Percentiles rank a stretch among this genome's conserved stretches.
Evolutionary conservation across 1,139 yeast genomes (phyloP).

Genomic region (Zhuliangozyma parablackwelliae): DNA sequence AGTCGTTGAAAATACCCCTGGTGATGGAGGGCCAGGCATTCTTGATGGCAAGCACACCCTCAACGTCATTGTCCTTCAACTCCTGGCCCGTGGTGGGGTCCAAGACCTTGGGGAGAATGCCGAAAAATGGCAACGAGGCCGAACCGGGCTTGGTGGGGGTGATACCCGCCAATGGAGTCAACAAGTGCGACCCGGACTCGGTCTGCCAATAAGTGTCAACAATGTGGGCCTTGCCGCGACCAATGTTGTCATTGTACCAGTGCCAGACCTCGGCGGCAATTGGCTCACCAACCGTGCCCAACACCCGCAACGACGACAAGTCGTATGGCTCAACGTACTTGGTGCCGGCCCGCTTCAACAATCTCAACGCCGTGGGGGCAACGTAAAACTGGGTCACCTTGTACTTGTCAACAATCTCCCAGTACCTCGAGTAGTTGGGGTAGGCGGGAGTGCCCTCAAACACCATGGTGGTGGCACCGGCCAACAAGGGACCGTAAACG

Average conservation of each 20-base stretch:
- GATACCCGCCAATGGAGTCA: conserved; percentile 67
- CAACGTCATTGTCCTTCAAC: conserved; percentile 56
- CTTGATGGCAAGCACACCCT: conserved; percentile 71
- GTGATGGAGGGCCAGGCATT: conserved; percentile 79
- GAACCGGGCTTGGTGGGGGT: conserved; percentile 79
- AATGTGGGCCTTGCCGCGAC: conserved; percentile 68
- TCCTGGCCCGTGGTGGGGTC: conserved; percentile 73
- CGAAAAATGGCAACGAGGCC: conserved; percentile 75
- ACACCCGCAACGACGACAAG: conserved; percentile 60
- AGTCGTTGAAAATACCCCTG: conserved; percentile 70
- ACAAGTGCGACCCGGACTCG: conserved; percentile 72
- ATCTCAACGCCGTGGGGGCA: conserved; percentile 85
- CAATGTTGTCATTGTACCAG: conserved; percentile 80
- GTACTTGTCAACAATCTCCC: conserved; percentile 78
- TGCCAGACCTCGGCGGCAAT: conserved; percentile 93
- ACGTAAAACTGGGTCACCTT: conserved; percentile 81
- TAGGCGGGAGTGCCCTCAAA: conserved; percentile 87
- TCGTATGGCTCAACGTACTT: conserved; percentile 60
- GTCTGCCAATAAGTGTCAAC: conserved; percentile 86
- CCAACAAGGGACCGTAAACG: conserved; percentile 74
- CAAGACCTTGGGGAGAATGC: conserved; percentile 62
- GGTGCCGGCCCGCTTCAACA: conserved; percentile 79
- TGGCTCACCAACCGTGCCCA: conserved; percentile 91
- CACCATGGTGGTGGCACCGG: conserved; percentile 78
- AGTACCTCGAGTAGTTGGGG: conserved; percentile 73